phyloP scores from a whole-genome alignment of 768 basidiomycete species.

The Hericium coralloides region DNA sequence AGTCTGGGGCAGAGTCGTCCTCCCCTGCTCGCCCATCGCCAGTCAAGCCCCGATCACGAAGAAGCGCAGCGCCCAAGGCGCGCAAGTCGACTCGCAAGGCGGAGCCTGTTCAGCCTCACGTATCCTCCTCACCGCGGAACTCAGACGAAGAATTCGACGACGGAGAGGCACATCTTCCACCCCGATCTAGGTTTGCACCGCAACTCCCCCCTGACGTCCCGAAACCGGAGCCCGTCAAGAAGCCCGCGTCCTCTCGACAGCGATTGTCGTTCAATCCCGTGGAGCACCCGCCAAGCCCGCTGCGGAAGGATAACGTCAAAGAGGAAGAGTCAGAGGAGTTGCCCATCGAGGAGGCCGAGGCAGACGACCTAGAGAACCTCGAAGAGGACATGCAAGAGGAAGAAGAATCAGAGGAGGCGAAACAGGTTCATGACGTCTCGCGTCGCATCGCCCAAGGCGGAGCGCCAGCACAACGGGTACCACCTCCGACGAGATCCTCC shows the following conservation, averaged over 20 bases:
- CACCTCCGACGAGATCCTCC: conserved; percentile 13
- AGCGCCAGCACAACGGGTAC: conserved; percentile 6
- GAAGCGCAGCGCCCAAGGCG: conserved; percentile 34
- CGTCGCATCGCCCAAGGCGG: conserved; percentile 30
- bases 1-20: conserved; percentile 84
- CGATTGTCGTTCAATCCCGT: conserved; percentile 27
- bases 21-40: conserved; percentile 65
- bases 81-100: conserved; percentile 56
- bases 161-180: conserved; percentile 25
- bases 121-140: conserved; percentile 12
- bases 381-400: conserved; percentile 11
- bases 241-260: neutral
- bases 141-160: conserved; percentile 6
- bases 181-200: conserved; percentile 53
- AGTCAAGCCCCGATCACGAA: conserved; percentile 20
- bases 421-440: conserved; percentile 23
- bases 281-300: conserved; percentile 10
- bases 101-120: conserved; percentile 60
- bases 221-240: neutral
- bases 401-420: conserved; percentile 12
- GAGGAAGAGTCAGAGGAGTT: conserved; percentile 13
- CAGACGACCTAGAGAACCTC: neutral
- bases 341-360: neutral
- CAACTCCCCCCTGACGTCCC: conserved; percentile 30
- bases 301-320: conserved; percentile 9